Base-by-base conservation (phyloP, 2,329 filamentous ascomycete species). In the Apiospora kogelbergensis region DNA sequence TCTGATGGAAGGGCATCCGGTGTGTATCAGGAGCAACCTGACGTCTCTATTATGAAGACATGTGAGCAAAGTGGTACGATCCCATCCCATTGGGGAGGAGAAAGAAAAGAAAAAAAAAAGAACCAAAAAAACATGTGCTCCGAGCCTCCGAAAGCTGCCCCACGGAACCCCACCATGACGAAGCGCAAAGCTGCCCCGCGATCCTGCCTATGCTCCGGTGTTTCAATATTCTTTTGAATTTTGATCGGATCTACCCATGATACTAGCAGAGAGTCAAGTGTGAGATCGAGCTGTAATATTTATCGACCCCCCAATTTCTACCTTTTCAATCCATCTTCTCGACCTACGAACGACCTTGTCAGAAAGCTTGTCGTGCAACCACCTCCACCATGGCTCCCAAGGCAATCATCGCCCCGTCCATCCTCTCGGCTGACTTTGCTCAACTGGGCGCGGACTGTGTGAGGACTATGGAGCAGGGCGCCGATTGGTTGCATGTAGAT, bases 321-420 rank as follows among this genome's bases (percentile, higher is more conserved):
- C 17, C 20, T n/a, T 60, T 17, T 37, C 4, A 4, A 60, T n/a
- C 2, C 53, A 60, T 9, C 53, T 9, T 37, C 30, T 37, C 30
- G n/a, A 37, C 26, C 30, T 15, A 42, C 40, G 7, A 11, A 20
- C 22, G 1, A 53, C 46, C 48, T 57, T 20, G 24, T 6, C 5
- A 33, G 48, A 30, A 10, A 57, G 13, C 4, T 33, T 17, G 26
- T 33, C 48, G 53, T n/a, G 30, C 37, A 37, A 11, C 20, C 20
- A n/a, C 17, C 6, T 9, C 37, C 26, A 13, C 41, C 72, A 98
- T 98, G 95, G 86, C 93, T 69, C 96, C 95, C 30, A 90, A 91
- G 72, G 93, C 96, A 64, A 98, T 99, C 80, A 97, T 99, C 76
- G 95, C 95, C 20, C 96, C 96, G 40, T 98, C 95, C n/a, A 98